A percentile compares a stretch with the other conserved stretches of the same genome.
phyloP scores from a whole-genome alignment of 106 monocot species.

The Allium sativum region DNA sequence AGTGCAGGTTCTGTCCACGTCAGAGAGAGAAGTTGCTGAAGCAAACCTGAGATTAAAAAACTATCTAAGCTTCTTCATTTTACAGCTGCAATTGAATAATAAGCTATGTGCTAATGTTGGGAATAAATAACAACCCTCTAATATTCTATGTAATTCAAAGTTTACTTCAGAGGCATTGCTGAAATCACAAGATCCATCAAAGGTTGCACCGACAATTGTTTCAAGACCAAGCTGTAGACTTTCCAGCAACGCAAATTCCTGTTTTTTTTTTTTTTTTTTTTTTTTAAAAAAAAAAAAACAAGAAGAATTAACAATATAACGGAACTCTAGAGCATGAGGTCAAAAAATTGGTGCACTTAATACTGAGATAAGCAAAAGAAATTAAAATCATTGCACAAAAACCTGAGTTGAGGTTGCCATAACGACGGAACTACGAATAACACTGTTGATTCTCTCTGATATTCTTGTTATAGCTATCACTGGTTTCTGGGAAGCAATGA shows the following conservation, averaged over 20 bases:
- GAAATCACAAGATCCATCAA: slow-evolving; percentile 47
- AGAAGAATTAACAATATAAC: not conserved
- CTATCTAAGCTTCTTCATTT: not conserved
- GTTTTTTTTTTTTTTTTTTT: not conserved
- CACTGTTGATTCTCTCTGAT: slow-evolving; percentile 44
- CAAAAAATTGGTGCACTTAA: not conserved
- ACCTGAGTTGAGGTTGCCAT: slow-evolving; percentile 42
- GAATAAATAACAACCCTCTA: slow-evolving; percentile 55
- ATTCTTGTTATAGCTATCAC: slow-evolving; percentile 44
- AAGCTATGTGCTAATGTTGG: not conserved
- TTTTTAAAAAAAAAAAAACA: too few relatives aligned
- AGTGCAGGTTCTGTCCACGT: slow-evolving; percentile 69
- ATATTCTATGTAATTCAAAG: slow-evolving; percentile 42
- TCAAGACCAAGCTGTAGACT: slow-evolving; percentile 72
- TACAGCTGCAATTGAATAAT: too few relatives aligned
- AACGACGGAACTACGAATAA: slow-evolving; percentile 22
- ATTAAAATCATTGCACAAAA: slow-evolving; percentile 2
- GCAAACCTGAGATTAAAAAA: slow-evolving; percentile 48
- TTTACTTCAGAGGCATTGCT: slow-evolving; percentile 31
- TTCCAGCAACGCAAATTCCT: slow-evolving; percentile 71
- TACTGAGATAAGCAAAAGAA: not conserved
- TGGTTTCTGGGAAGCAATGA: slow-evolving; percentile 64
- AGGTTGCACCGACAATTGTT: slow-evolving; percentile 51
- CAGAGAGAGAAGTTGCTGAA: slow-evolving; percentile 65
- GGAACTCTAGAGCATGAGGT: not conserved